phyloP scores from a whole-genome alignment of 495 filamentous ascomycete species.

The Neurospora terricola region DNA sequence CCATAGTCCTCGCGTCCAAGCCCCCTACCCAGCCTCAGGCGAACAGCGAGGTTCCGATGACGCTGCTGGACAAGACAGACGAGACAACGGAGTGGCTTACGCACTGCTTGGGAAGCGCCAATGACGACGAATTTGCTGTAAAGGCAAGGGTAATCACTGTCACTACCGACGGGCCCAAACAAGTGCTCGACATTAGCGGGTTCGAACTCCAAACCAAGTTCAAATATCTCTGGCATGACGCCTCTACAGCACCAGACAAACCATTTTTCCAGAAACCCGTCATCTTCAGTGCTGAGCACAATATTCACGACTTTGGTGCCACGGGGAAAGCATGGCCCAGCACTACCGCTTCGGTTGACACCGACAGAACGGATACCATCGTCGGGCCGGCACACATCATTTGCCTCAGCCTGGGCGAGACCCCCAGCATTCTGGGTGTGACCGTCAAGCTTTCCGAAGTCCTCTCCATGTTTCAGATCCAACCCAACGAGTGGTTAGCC shows the following conservation, averaged over 20 bases:
- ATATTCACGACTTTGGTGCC: too few species aligned
- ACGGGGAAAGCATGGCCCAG: background rate
- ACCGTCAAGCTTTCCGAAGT: background rate
- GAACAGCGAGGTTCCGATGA: background rate
- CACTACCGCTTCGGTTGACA: background rate
- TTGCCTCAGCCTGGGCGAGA: background rate
- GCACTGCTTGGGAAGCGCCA: background rate
- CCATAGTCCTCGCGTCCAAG: background rate
- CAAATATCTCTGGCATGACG: too few species aligned
- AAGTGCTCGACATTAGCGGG: too few species aligned
- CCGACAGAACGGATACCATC: background rate
- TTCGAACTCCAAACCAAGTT: too few species aligned
- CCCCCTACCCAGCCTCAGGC: background rate
- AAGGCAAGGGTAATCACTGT: background rate
- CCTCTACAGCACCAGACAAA: too few species aligned
- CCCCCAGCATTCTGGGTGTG: background rate
- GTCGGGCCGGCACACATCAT: background rate
- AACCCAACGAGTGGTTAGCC: background rate
- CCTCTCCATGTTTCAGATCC: background rate
- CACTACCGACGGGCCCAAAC: too few species aligned
- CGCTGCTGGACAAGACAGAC: background rate
- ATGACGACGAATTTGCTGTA: background rate
- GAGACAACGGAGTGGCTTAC: background rate
- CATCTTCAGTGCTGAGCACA: too few species aligned
- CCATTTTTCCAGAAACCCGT: too few species aligned